Evolutionary conservation across 192 early-diverging fungal species (phyloP).

Genomic region (Dissophora globulifera): DNA sequence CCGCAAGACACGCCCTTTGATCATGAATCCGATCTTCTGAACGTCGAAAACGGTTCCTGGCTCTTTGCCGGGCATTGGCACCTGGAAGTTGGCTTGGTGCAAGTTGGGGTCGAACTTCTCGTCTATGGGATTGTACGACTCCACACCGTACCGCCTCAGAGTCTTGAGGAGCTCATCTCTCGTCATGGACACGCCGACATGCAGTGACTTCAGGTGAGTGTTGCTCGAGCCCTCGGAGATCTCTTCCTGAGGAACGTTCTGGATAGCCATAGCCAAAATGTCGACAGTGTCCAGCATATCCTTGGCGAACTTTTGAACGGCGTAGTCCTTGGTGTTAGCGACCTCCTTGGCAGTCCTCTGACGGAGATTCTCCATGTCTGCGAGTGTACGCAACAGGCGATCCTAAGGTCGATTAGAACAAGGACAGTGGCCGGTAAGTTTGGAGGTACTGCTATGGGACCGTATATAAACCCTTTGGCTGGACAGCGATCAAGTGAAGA

Average conservation of each 20-base stretch:
- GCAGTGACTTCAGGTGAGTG: constrained; percentile 78
- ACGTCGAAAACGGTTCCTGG: constrained; percentile 89
- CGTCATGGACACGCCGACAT: constrained; percentile 92
- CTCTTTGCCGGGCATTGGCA: constrained; percentile 87
- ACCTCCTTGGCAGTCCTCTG: constrained; percentile 89
- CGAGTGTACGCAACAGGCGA: constrained; percentile 89
- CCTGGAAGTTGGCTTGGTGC: constrained; percentile 97
- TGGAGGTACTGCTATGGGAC: no score
- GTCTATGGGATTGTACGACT: constrained; percentile 82
- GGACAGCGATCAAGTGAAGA: neutral
- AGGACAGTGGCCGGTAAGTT: neutral
- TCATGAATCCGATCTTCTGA: constrained; percentile 92
- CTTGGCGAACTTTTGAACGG: constrained; percentile 98
- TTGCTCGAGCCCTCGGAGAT: constrained; percentile 48
- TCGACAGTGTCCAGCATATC: constrained; percentile 94
- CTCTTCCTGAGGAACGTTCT: constrained; percentile 81
- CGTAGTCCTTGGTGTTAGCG: constrained; percentile 81
- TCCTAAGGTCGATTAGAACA: constrained; percentile 67
- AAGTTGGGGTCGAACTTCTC: constrained; percentile 95
- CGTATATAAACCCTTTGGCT: neutral
- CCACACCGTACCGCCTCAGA: constrained; percentile 88
- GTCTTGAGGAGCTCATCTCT: constrained; percentile 84
- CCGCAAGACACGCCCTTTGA: constrained; percentile 92
- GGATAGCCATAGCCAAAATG: constrained; percentile 88
- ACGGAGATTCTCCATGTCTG: constrained; percentile 97